Evolutionary conservation across 139 green algal species (phyloP).

Genomic region (Picochlorum costavermella): DNA sequence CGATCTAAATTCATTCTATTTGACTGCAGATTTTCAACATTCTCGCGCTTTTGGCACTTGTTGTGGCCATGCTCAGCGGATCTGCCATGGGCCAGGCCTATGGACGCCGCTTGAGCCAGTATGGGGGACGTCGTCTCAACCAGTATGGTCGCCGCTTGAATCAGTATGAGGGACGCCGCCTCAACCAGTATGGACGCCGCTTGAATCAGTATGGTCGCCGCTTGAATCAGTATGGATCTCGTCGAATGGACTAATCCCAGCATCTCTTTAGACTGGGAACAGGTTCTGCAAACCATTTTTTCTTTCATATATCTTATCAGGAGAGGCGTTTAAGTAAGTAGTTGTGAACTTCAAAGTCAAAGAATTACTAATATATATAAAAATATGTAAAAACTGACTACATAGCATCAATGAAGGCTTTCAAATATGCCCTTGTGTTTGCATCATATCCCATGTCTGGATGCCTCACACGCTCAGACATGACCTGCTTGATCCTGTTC

Average conservation of each 20-base stretch:
- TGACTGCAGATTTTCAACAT: slow-evolving; percentile 1
- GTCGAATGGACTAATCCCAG: background rate
- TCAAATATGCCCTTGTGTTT: slow-evolving; percentile 16
- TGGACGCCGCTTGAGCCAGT: background rate
- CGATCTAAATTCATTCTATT: background rate
- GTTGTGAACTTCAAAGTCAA: background rate
- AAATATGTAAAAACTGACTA: background rate
- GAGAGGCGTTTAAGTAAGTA: no score
- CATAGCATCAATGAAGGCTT: slow-evolving; percentile 30
- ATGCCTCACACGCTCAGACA: slow-evolving; percentile 18
- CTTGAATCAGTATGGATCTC: background rate
- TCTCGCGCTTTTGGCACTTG: background rate
- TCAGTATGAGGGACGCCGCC: background rate
- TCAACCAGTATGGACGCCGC: background rate
- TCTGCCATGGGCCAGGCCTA: slow-evolving; percentile 1
- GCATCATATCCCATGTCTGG: slow-evolving; percentile 18
- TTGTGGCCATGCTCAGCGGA: background rate
- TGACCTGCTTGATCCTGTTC: slow-evolving; percentile 36
- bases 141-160: background rate
- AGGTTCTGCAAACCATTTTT: no score
- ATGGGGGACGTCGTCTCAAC: background rate
- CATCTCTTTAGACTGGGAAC: no score
- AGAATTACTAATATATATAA: background rate
- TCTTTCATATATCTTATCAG: no score
- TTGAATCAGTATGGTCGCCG: slow-evolving; percentile 1